Base-by-base conservation (phyloP, 2,329 filamentous ascomycete species). In the Pseudogymnoascus destructans region DNA sequence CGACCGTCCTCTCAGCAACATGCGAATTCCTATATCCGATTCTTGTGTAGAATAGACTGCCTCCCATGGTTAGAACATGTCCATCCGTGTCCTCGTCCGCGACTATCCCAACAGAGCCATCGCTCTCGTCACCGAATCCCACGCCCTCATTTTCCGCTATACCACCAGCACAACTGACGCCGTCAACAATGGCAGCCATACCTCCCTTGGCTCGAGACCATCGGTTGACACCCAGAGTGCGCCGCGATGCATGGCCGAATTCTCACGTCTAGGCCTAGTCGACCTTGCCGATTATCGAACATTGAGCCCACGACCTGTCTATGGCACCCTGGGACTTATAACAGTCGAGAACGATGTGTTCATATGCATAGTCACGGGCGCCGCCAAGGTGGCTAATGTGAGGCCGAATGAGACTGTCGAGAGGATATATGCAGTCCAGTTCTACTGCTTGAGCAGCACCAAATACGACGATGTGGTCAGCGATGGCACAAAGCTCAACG, bases 321-420 rank as follows among this genome's bases (percentile, higher is more conserved):
- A 89, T 68, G 92, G 92, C 58, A 97, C 91, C 0, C 75, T 97
- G 49, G 92, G 92, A 1, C 75, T 97, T 61, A 92, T 96, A 65
- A 86, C 89, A 0, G 79, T 95, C 62, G 82, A 84, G 62, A 79
- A 82, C 60, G 89, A 96, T 74, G 85, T 96, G 11, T 97, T 97
- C 70, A 76, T 97, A 13, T 93, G 90, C 61, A 86, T 96, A 59
- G 87, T 97, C 57, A 95, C 87, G 25, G 82, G 84, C 49, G 86
- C 89, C 35, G 79, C 81, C 17, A 82, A 85, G 61, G 89, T 91
- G 5, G 92, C 91, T 13, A 89, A 82, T 1, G 79, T 96, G 54
- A 79, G 90, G 54, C 90, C 90, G 0, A 89, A 89, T 52, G 92
- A 97, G 75, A 92, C 86, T 3, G 85, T 96, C 21, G 87, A 93